Evolutionary conservation across 208 protist genomes (phyloP), one percentile per base, ranked within the genome.

Genomic region (Trypanosoma mega): DNA sequence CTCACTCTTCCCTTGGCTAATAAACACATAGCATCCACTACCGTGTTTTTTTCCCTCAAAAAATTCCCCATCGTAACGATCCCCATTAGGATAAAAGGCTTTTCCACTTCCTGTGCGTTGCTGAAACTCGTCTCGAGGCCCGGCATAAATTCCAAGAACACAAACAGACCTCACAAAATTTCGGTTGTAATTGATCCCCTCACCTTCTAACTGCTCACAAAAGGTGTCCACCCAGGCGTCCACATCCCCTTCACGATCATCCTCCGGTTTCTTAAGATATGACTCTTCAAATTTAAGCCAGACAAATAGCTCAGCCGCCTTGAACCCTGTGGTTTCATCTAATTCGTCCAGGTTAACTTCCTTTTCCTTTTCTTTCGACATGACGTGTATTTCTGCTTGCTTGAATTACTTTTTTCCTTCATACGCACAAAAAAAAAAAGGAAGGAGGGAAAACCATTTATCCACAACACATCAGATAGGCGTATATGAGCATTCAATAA

Each of bases 31-130:
- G 31, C 74, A 73, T 0, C 90, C 90, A 49, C 57, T 78, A 0
- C 90, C 90, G 63, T 96, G 82, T 61, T 92, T 92, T 49, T 96
- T 92, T 8, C 83, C 90, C 52, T 92, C 84, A 45, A 92, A 94
- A 56, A 92, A 96, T 55, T 94, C 82, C 11, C 90, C 90, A 14
- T 96, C 90, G 68, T 94, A 96, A 12, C 74, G 77, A 58, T 96
- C 90, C 30, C 87, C 78, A 39, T 88, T 89, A 1, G 82, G 63
- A 49, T 94, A 96, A 18, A 92, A 76, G 5, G 90, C 82, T 47
- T 91, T 94, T 29, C 84, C 86, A 57, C 69, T 82, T 2, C 90
- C 90, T 11, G 78, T 92, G 39, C 90, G 82, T 75, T 96, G 87
- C 67, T 93, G 78, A 56, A 94, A 96, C 72, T 96, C 87, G 58